A percentile compares a stretch with the other conserved stretches of the same genome.
Conservation (phyloP, 139 green algal species). For the Chara braunii region DNA sequence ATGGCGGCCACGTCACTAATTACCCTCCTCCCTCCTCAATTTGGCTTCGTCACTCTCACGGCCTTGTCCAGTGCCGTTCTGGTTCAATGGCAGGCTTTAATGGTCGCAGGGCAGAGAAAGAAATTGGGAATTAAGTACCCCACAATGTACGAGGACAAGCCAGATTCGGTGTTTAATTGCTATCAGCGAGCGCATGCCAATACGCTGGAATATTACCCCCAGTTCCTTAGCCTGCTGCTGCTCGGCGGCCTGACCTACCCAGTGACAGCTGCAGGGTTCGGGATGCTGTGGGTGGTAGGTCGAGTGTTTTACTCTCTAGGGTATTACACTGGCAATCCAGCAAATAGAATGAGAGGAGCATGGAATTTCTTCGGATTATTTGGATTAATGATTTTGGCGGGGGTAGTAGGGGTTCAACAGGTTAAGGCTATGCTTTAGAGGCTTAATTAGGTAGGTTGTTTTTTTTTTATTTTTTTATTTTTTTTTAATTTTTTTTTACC, state of each 20-base stretch:
- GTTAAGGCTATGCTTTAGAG: no score
- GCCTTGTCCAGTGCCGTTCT: slow-evolving; percentile 23
- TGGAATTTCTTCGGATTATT: slow-evolving; percentile 18
- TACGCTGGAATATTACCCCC: slow-evolving; percentile 37
- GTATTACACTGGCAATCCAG: slow-evolving; percentile 36
- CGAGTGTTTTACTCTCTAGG: slow-evolving; percentile 29
- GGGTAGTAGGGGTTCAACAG: slow-evolving; percentile 30
- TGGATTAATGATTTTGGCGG: slow-evolving; percentile 5
- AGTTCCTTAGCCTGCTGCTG: slow-evolving; percentile 19
- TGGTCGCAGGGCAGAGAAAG: slow-evolving; percentile 22
- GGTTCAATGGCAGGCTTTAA: slow-evolving; percentile 23
- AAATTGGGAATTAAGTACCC: slow-evolving; percentile 20
- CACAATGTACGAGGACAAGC: slow-evolving; percentile 33
- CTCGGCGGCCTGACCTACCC: slow-evolving; percentile 26
- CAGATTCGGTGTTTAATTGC: slow-evolving; percentile 45
- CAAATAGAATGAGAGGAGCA: slow-evolving; percentile 15
- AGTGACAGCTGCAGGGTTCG: slow-evolving; percentile 19
- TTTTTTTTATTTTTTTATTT: no score
- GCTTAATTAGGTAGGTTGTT: no score
- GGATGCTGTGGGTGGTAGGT: slow-evolving; percentile 29
- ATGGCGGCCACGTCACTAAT: slow-evolving; percentile 3
- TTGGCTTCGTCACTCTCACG: slow-evolving; percentile 25
- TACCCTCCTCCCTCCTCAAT: slow-evolving; percentile 7
- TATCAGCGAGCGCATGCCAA: slow-evolving; percentile 46
- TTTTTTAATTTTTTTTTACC: no score